Base-by-base conservation (phyloP, 805 yeast genomes). In the Barnettozyma sucrosica region DNA sequence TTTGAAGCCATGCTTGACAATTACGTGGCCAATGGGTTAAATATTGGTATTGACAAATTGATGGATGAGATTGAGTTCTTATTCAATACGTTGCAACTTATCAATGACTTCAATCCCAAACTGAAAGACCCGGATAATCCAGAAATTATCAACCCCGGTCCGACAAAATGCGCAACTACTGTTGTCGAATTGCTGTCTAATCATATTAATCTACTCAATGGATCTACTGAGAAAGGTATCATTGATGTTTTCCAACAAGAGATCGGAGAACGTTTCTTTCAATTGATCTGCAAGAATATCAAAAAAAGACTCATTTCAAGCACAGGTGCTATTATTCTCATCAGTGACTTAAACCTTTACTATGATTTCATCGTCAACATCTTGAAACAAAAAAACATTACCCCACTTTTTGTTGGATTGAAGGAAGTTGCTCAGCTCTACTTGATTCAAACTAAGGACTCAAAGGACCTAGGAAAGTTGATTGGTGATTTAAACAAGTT, bases 211-310 rank as follows among this genome's bases (percentile, higher is more conserved):
- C 67, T 90, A 48, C 67, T 92, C 39, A 79, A 77, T 16, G 95
- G 89, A 2, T 77, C 93, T 5, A 87, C 97, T 0, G 98, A 92
- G 47, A 87, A 84, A 60, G 77, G 89, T 1, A 83, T 95, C 11
- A 76, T 90, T 23, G 98, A 90, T 55, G 95, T 92, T 0, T 93
- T 89, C 61, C 93, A 90, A 57, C 96, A 90, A 61, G 99, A 93
- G 59, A 82, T 92, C 30, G 96, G 96, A 0, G 87, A 89, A 63
- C 65, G 98, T 38, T 83, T 93, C 51, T 89, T 88, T 59, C 81
- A 77, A 34, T 72, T 82, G 1, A 68, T 93, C 25, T 85, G 88
- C 37, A 89, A 88, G 61, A 79, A 85, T 48, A 72, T 93, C 48
- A 88, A 89, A 56, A 74, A 77, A 43, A 80, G 81, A 58, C 77